Percentiles rank a stretch among this genome's conserved stretches.
Evolutionary conservation across 1,284 basidiomycete genomes (phyloP).

Genomic region (Ustilago bromivora): DNA sequence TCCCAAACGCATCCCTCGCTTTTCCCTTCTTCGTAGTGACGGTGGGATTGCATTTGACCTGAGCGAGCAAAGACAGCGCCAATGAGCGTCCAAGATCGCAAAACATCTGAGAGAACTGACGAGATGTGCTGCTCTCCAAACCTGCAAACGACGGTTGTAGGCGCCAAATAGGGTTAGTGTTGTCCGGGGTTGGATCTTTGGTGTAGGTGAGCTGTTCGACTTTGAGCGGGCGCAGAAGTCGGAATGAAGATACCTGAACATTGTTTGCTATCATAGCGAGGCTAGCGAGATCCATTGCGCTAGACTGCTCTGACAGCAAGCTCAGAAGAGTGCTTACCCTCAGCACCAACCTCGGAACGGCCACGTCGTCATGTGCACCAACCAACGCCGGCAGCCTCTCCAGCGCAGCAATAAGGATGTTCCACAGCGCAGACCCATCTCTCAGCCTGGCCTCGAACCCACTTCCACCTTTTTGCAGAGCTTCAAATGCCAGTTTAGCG

Average conservation of each 20-base stretch:
- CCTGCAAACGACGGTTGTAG: slow-evolving; percentile 27
- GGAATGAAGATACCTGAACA: slow-evolving; percentile 6
- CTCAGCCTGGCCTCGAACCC: background rate
- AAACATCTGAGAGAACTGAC: slow-evolving; percentile 29
- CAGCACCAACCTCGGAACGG: slow-evolving; percentile 26
- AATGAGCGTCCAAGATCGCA: slow-evolving; percentile 24
- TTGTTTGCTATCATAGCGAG: slow-evolving; percentile 19
- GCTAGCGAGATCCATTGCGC: background rate
- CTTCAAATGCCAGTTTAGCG: slow-evolving; percentile 9
- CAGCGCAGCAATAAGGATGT: slow-evolving; percentile 20
- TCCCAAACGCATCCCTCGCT: slow-evolving; percentile 4
- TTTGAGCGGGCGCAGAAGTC: slow-evolving; percentile 13
- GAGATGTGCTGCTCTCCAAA: slow-evolving; percentile 21
- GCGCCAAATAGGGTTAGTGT: slow-evolving; percentile 9
- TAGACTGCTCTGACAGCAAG: slow-evolving; percentile 1
- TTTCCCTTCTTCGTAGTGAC: slow-evolving; percentile 1
- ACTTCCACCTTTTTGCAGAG: background rate
- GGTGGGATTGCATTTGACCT: slow-evolving; percentile 5
- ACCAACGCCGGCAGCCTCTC: slow-evolving; percentile 19
- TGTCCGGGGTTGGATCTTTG: background rate
- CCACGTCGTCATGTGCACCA: slow-evolving; percentile 19
- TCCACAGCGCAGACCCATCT: slow-evolving; percentile 14
- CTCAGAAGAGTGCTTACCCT: slow-evolving; percentile 18
- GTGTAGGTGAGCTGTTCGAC: slow-evolving; percentile 20
- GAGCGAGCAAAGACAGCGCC: slow-evolving; percentile 12